Conservation (phyloP, 768 basidiomycete genomes). For the Paxillus involutus region DNA sequence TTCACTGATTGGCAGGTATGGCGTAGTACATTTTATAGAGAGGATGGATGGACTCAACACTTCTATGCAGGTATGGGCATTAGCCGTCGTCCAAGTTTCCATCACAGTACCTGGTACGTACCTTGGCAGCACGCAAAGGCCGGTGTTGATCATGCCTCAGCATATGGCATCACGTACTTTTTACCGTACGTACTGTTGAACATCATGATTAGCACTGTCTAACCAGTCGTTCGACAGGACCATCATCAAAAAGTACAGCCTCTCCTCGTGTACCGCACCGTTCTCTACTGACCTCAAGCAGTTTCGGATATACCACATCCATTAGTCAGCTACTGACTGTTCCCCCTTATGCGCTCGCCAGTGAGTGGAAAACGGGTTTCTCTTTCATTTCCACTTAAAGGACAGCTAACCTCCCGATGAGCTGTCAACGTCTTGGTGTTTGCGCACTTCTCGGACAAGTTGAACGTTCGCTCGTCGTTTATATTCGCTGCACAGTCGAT, state of each 20-base stretch:
- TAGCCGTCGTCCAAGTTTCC: slow-evolving; percentile 51
- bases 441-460: slow-evolving; percentile 58
- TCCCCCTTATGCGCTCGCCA: slow-evolving; percentile 64
- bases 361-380: slow-evolving; percentile 35
- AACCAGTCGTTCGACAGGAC: slow-evolving; percentile 36
- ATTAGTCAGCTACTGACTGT: slow-evolving; percentile 67
- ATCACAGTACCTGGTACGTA: slow-evolving; percentile 58
- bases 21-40: slow-evolving; percentile 4
- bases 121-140: not conserved
- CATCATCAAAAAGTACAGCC: slow-evolving; percentile 51
- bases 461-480: slow-evolving; percentile 56
- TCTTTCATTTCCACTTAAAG: not conserved
- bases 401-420: slow-evolving; percentile 18
- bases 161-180: slow-evolving; percentile 72
- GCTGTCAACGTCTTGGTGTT: slow-evolving; percentile 53
- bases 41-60: not conserved
- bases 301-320: slow-evolving; percentile 58
- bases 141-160: slow-evolving; percentile 28
- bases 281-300: slow-evolving; percentile 20
- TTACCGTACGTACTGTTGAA: slow-evolving; percentile 49
- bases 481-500: slow-evolving; percentile 50
- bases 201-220: not conserved
- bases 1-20: slow-evolving; percentile 64
- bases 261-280: not conserved
- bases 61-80: not conserved